Base-by-base conservation (phyloP, 371 early-diverging fungal genomes). In the Saksenaea oblongispora region DNA sequence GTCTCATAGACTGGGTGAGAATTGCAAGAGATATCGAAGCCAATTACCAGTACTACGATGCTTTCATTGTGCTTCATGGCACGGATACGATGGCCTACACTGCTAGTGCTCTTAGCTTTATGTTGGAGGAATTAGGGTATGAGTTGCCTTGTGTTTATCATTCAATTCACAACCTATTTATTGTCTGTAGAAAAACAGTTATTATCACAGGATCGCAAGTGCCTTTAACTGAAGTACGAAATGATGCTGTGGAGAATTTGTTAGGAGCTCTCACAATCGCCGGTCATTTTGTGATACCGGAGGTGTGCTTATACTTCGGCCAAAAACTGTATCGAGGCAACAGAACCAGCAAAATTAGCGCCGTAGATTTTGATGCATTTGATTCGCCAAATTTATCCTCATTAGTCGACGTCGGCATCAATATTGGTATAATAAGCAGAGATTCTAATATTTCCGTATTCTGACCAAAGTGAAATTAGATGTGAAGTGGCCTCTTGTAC, bases 211-310 rank as follows among this genome's bases (percentile, higher is more conserved):
- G 99, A 7, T 96, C 97, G 3, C 98, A 98, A 72, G 87, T 87
- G 2, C 99, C 99, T 1, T 80, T 99, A 57, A 90, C 98, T 7
- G 98, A 99, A 75, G 92, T 97, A 14, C 89, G 98, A 56, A 99
- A 95, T 75, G 99, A 99, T 75, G 98, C 96, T 5, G 91, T 95
- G 3, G 97, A 98, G 51, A 99, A 99, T 67, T 78, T 99, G 10
- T 76, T 99, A 7, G 95, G 97, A 4, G 93, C 95, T 1, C 74
- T 95, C 17, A 93, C 93, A 3, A 88, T 94, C 63, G 95, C 95
- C 24, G 97, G 98, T 0, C 98, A 99, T 70, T 98, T 94, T 86
- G 92, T 95, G 17, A 98, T 99, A 63, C 98, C 99, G 1, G 98
- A 99, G 75, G 98, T 98, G 7, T 79, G 88, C 11, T 83, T 99